Conservation (phyloP, 192 early-diverging fungal species). For the Backusella mclennaniae region DNA sequence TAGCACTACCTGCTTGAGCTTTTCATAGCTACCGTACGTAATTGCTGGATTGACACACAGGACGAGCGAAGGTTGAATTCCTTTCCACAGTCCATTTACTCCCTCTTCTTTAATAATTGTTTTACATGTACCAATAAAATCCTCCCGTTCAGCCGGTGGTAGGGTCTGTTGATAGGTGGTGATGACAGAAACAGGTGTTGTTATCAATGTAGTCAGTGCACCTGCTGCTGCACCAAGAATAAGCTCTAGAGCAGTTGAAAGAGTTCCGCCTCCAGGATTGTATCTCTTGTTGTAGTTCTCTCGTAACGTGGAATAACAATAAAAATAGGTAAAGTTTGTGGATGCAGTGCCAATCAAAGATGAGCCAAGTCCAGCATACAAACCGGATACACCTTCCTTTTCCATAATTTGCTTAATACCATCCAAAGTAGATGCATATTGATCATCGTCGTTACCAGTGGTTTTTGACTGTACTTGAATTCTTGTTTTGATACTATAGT, state of each 20-base stretch:
- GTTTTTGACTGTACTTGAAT: conserved; percentile 88
- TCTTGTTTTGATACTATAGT: conserved; percentile 86
- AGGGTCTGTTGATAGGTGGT: conserved; percentile 95
- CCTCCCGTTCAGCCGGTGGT: conserved; percentile 57
- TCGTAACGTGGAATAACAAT: conserved; percentile 77
- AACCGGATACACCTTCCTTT: conserved; percentile 79
- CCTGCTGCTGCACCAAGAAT: conserved; percentile 88
- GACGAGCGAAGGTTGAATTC: conserved; percentile 88
- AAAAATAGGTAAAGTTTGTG: conserved; percentile 86
- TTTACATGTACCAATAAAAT: conserved; percentile 61
- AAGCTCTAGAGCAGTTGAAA: conserved; percentile 88
- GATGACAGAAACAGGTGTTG: conserved; percentile 91
- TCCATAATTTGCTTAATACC: conserved; percentile 82
- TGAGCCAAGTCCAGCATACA: conserved; percentile 86
- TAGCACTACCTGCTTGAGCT: conserved; percentile 60
- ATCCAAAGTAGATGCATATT: conserved; percentile 68
- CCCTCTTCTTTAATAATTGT: conserved; percentile 83
- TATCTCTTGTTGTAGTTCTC: conserved; percentile 50
- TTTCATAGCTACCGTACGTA: conserved; percentile 95
- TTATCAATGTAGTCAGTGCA: conserved; percentile 83
- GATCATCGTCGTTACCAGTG: conserved; percentile 31
- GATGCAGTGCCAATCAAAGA: conserved; percentile 77
- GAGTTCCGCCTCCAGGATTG: conserved; percentile 40
- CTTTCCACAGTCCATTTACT: conserved; percentile 81
- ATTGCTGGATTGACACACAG: conserved; percentile 96